Base-by-base conservation (phyloP, 805 yeast genomes). In the Yamadazyma endophytica region DNA sequence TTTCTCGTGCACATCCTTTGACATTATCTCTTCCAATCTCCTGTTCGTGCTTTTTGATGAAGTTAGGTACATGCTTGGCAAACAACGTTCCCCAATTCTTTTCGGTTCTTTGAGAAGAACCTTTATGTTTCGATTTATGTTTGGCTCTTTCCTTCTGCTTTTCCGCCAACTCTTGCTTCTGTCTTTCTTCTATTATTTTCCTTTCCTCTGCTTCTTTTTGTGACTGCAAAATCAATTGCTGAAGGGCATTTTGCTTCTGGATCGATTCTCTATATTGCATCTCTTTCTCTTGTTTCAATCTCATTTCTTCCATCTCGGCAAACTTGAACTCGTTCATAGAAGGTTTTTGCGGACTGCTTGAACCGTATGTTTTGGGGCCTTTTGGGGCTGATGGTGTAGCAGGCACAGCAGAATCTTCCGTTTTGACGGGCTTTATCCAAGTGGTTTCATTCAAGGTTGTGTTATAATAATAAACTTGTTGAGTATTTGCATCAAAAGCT, bases 51-150 rank as follows among this genome's bases (percentile, higher is more conserved):
- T 74, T 75, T 42, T 78, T 77, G 33, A 89, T 66, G 49, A 83
- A 56, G 47, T 88, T 87, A 7, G 97, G 97, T 8, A 90, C 83
- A 44, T 75, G 66, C 11, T 68, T 58, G 2, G 96, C 97, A 51
- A 90, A 76, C 19, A 64, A 42, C 24, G 49, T 52, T 5, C 58
- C 64, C 78, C 79, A 73, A 29, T 48, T 50, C 9, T 43, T 39
- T 21, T 58, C 66, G 2, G 42, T 16, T 21, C 17, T 32, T 6
- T 11, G 13, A n/a, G 26, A 21, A 12, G 32, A 29, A 4, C 8
- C n/a, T 5, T n/a, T n/a, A 8, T 22, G 9, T 17, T 13, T 6
- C 12, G 19, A 22, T 13, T 24, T 24, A 21, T 21, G 32, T 20
- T 37, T 39, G 9, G 37, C 36, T 26, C 36, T 42, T 17, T 41